Percentiles rank a stretch among this genome's conserved stretches.
These are phyloP conservation scores for Lasiodiplodia sp. DNA, from an alignment of 2,329 filamentous ascomycete species.

Conservation along the genomic window DNA sequence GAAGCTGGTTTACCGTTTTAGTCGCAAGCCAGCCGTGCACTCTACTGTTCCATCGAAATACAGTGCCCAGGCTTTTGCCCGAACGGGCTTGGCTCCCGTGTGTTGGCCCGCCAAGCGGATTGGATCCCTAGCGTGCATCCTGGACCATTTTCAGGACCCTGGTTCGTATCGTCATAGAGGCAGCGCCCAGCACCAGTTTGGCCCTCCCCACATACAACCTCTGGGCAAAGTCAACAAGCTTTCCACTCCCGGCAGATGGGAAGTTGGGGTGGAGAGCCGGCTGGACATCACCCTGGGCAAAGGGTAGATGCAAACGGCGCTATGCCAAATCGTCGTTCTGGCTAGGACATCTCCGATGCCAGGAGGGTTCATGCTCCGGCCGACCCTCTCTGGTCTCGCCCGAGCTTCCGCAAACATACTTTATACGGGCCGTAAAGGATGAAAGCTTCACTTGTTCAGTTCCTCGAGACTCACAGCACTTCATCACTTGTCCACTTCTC, in stretches of 20 bases:
- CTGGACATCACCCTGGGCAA: not conserved
- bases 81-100: conserved; percentile 20
- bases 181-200: not conserved
- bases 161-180: conserved; percentile 19
- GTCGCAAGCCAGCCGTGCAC: conserved; percentile 14
- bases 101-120: not conserved
- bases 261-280: conserved; percentile 19
- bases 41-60: conserved; percentile 7
- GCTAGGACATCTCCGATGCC: not conserved
- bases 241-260: conserved; percentile 4
- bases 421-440: not conserved
- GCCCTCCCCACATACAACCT: not conserved
- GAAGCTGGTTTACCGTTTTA: not conserved
- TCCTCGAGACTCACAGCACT: not conserved
- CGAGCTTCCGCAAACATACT: not conserved
- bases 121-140: conserved; percentile 7
- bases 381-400: not conserved
- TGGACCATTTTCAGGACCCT: not conserved
- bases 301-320: not conserved
- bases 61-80: not conserved
- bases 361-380: not conserved
- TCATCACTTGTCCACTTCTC: not conserved
- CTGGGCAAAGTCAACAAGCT: not conserved
- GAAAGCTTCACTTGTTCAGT: not conserved
- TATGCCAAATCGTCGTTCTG: not conserved